These are phyloP conservation scores for Asterophora lycoperdoides DNA, from an alignment of 768 basidiomycete genomes.

Conservation along the genomic window DNA sequence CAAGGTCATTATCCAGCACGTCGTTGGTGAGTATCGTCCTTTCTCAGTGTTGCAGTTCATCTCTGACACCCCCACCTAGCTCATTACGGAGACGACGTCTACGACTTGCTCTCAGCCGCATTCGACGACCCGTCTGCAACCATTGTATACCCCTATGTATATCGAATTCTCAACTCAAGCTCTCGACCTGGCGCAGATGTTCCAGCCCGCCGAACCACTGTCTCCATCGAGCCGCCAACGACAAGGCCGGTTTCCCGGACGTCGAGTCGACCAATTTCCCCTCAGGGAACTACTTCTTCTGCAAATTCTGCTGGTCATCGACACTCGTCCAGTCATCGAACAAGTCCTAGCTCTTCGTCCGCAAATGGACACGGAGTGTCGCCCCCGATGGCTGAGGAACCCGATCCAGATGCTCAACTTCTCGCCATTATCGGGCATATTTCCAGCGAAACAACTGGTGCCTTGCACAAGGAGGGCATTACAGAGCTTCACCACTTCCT, in stretches of 20 bases:
- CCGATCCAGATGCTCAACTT: slow-evolving; percentile 83
- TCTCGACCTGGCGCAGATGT: slow-evolving; percentile 41
- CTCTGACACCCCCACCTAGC: slow-evolving; percentile 36
- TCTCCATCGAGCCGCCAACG: slow-evolving; percentile 29
- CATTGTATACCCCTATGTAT: slow-evolving; percentile 94
- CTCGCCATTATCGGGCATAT: slow-evolving; percentile 82
- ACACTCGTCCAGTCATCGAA: slow-evolving; percentile 58
- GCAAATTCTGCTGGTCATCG: slow-evolving; percentile 45
- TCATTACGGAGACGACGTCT: slow-evolving; percentile 84
- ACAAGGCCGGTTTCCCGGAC: slow-evolving; percentile 51
- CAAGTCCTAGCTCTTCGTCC: slow-evolving; percentile 68
- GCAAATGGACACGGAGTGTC: slow-evolving; percentile 49
- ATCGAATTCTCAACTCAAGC: slow-evolving; percentile 79
- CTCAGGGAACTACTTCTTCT: slow-evolving; percentile 54
- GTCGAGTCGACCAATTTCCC: slow-evolving; percentile 69
- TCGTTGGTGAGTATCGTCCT: slow-evolving; percentile 69
- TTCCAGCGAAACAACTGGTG: slow-evolving; percentile 84
- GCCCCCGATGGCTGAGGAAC: slow-evolving; percentile 63
- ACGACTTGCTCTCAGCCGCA: slow-evolving; percentile 83
- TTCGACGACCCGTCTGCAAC: slow-evolving; percentile 98
- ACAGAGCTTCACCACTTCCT: slow-evolving; percentile 92
- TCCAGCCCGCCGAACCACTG: slow-evolving; percentile 29
- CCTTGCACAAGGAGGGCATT: slow-evolving; percentile 90
- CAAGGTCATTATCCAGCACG: slow-evolving; percentile 97
- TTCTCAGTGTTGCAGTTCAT: not conserved